phyloP scores from a whole-genome alignment of 169 alveolate species.

The Plasmodium gonderi region DNA sequence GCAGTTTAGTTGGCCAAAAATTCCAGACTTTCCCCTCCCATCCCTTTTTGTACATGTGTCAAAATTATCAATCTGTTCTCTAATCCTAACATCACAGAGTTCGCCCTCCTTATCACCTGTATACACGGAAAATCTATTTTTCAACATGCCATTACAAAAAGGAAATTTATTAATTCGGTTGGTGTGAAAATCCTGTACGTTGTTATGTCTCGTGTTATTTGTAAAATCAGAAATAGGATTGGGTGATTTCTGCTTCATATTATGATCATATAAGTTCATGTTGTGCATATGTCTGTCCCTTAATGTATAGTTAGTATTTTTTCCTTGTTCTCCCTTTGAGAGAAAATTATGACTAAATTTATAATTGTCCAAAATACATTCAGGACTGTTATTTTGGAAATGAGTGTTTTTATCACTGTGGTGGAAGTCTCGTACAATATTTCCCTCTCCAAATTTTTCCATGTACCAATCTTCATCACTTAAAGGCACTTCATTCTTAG shows the following conservation, averaged over 20 bases:
- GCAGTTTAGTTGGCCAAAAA: neutral
- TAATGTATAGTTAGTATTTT: neutral
- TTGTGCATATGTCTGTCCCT: neutral
- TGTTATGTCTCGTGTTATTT: neutral
- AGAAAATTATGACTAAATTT: neutral
- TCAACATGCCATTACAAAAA: neutral
- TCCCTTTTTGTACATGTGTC: too few relatives aligned
- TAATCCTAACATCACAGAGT: too few relatives aligned
- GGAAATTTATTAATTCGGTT: neutral
- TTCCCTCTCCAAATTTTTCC: neutral
- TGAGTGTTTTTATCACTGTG: neutral
- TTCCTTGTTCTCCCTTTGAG: neutral
- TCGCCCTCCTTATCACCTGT: neutral
- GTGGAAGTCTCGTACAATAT: neutral
- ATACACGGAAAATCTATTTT: neutral
- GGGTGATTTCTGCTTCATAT: neutral
- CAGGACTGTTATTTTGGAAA: neutral
- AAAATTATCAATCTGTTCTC: too few relatives aligned
- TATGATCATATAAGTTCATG: neutral
- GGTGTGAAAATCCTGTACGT: neutral
- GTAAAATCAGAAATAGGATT: neutral
- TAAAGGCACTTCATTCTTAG: neutral
- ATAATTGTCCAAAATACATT: too few relatives aligned
- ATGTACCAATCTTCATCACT: neutral
- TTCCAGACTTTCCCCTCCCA: too few relatives aligned